phyloP scores from a whole-genome alignment of 805 yeast species.

The Candida pseudofarinosa region DNA sequence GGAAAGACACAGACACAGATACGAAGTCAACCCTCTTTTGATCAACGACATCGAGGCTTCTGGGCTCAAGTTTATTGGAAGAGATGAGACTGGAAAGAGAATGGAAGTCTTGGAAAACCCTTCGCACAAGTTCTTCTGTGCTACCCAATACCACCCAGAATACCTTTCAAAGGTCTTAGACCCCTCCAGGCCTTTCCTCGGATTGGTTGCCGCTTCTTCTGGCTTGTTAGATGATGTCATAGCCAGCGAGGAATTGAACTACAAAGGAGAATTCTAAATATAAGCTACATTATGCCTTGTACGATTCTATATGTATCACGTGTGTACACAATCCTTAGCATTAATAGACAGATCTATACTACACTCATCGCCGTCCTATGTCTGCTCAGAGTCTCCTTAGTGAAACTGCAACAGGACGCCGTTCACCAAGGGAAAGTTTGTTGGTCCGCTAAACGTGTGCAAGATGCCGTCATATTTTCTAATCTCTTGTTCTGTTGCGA shows the following conservation, averaged over 20 bases:
- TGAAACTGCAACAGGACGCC: no score
- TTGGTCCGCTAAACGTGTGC: no score
- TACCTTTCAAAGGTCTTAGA: conserved; percentile 93
- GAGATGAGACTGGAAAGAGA: conserved; percentile 84
- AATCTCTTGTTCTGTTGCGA: no score
- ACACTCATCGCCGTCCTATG: not conserved
- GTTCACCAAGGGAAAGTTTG: no score
- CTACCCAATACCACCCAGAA: conserved; percentile 98
- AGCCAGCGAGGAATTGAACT: conserved; percentile 37
- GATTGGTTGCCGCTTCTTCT: conserved; percentile 90
- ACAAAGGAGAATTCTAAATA: conserved; percentile 40
- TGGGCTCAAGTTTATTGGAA: conserved; percentile 89
- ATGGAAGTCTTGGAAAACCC: conserved; percentile 91
- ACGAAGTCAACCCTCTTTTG: conserved; percentile 89
- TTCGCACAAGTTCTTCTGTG: conserved; percentile 87
- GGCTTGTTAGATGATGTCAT: conserved; percentile 73
- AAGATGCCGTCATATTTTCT: no score
- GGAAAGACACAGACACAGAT: conserved; percentile 98
- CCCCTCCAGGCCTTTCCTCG: conserved; percentile 95
- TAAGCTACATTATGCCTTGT: not conserved
- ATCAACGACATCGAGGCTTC: conserved; percentile 65
- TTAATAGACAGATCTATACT: not conserved
- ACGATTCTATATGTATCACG: not conserved
- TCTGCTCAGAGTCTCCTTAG: no score
- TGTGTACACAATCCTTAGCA: not conserved